Conservation (phyloP, 1,284 basidiomycete genomes). For the Marasmius oreades region DNA sequence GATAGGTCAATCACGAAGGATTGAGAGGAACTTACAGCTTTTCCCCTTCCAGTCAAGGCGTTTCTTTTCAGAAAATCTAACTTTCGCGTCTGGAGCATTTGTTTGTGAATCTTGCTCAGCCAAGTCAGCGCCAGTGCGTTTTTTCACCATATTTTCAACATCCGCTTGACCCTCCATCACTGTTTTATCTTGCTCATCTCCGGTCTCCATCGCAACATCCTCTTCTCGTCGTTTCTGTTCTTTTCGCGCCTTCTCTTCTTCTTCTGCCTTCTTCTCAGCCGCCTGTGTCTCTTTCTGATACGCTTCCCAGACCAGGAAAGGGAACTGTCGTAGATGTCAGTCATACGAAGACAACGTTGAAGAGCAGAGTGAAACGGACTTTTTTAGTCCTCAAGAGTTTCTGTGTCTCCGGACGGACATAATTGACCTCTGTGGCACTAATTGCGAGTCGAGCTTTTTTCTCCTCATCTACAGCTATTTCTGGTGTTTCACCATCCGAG, state of each 20-base stretch:
- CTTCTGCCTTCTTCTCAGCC: slow-evolving; percentile 33
- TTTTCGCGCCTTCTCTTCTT: slow-evolving; percentile 20
- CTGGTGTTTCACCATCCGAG: neutral
- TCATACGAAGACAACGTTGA: neutral
- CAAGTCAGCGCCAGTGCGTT: neutral
- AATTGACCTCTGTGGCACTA: slow-evolving; percentile 74
- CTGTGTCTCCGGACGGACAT: slow-evolving; percentile 52
- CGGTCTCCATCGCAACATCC: neutral
- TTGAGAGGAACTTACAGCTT: slow-evolving; percentile 57
- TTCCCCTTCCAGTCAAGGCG: slow-evolving; percentile 84
- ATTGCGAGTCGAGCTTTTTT: slow-evolving; percentile 49
- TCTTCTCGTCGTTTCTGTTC: neutral
- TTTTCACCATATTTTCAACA: neutral
- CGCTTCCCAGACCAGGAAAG: slow-evolving; percentile 59
- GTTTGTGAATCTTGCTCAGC: slow-evolving; percentile 24
- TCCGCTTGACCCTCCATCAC: too few relatives aligned
- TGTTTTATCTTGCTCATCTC: neutral
- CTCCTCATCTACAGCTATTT: slow-evolving; percentile 36
- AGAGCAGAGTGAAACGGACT: slow-evolving; percentile 36
- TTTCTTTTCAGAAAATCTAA: slow-evolving; percentile 81
- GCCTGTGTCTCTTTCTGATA: slow-evolving; percentile 63
- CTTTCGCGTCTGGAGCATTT: slow-evolving; percentile 24
- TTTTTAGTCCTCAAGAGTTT: slow-evolving; percentile 63
- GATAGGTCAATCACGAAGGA: slow-evolving; percentile 2
- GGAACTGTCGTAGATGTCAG: slow-evolving; percentile 44